Evolutionary conservation across 2,329 filamentous ascomycete genomes (phyloP).

Genomic region (Colletotrichum sp.): DNA sequence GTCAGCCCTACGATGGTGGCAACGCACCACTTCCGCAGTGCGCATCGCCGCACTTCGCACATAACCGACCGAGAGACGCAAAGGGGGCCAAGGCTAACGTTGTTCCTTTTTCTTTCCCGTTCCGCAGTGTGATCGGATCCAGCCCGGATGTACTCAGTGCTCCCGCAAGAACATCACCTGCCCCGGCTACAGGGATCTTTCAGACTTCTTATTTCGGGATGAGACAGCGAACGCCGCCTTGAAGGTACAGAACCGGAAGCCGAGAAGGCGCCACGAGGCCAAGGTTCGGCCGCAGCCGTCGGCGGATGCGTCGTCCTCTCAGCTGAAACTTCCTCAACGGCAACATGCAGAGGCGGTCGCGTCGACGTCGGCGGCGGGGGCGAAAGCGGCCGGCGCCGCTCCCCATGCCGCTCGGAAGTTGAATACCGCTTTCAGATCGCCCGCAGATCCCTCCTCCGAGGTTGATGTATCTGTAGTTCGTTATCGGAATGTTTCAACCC

Average conservation of each 20-base stretch:
- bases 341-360: background rate
- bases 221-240: constrained; percentile 27
- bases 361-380: background rate
- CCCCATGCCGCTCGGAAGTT: background rate
- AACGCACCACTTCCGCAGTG: background rate
- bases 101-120: background rate
- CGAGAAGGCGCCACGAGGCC: constrained; percentile 2
- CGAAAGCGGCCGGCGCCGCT: background rate
- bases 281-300: background rate
- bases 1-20: background rate
- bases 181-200: constrained; percentile 29
- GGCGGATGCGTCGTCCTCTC: background rate
- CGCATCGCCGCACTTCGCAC: background rate
- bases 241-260: constrained; percentile 17
- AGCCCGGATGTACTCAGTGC: constrained; percentile 30
- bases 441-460: background rate
- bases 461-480: background rate
- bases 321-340: background rate
- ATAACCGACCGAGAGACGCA: background rate
- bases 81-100: background rate
- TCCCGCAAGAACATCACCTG: constrained; percentile 29
- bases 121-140: constrained; percentile 28
- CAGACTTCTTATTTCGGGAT: constrained; percentile 27
- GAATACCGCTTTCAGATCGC: background rate
- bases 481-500: constrained; percentile 1